Base-by-base conservation (phyloP, 2,329 filamentous ascomycete species). In the Exophiala viscosa region DNA sequence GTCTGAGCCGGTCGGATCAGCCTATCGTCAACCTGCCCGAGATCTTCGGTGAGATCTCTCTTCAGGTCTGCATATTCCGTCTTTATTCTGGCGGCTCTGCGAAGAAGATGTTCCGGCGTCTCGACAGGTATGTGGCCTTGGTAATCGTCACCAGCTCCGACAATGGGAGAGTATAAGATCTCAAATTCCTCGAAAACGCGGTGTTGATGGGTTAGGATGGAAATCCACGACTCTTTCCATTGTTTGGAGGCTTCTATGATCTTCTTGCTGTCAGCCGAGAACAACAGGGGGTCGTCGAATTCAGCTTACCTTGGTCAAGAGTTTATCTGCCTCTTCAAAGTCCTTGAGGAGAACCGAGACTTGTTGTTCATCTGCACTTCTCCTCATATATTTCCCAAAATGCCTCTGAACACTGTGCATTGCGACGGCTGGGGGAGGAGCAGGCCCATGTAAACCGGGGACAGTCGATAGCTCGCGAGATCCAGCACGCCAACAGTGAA, bases 141-240 rank as follows among this genome's bases (percentile, higher is more conserved):
- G 14, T 80, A 76, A 47, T 83, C 78, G 43, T 81, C 76, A 17
- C 79, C 77, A 17, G 85, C 80, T 31, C 84, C 85, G 55, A 86
- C 76, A 60, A 93, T 88, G 28, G 88, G 87, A 60, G 86, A 82
- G 76, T 91, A 93, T 46, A 95, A 73, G 56, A 77, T 76, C 62
- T 90, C 84, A 66, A 88, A 86, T 63, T 86, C 81, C 59, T 82
- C 78, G 44, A 84, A 74, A 53, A 87, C 76, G 38, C 82, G 79
- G 55, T 86, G 77, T 66, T 92, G 88, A 53, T 84, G 78, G 52
- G 78, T 78, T 51, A 88, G 79, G 59, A 92, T 84, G 54, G 83
- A 80, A 5, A 84, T 78, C 89, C 89, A 95, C 9, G 85, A 80
- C 64, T 92, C 86, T 64, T 86, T 83, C 85, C 88, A 93, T 66